phyloP scores from a whole-genome alignment of 768 basidiomycete species.

The Tricholoma saponaceum region DNA sequence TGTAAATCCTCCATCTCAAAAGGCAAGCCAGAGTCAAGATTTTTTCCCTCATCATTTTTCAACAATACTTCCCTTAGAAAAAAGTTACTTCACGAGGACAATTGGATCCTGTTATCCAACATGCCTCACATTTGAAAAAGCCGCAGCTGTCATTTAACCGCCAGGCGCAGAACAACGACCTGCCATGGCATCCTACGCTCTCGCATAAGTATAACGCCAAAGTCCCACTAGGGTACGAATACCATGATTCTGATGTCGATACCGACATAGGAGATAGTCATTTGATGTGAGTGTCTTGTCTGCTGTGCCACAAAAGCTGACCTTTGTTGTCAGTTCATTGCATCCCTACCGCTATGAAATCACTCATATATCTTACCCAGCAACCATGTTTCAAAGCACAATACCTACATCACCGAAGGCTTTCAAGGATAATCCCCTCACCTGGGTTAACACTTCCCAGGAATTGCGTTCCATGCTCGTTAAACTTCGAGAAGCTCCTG shows the following conservation, averaged over 20 bases:
- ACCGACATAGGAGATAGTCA: slow-evolving; percentile 16
- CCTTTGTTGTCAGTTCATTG: slow-evolving; percentile 22
- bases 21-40: neutral
- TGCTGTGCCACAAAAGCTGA: slow-evolving; percentile 4
- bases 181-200: slow-evolving; percentile 67
- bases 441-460: slow-evolving; percentile 60
- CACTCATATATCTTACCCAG: slow-evolving; percentile 64
- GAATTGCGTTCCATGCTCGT: slow-evolving; percentile 61
- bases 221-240: slow-evolving; percentile 72
- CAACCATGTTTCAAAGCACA: slow-evolving; percentile 54
- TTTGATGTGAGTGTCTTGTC: slow-evolving; percentile 25
- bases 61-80: slow-evolving; percentile 24
- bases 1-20: slow-evolving; percentile 39
- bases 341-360: slow-evolving; percentile 92
- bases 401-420: slow-evolving; percentile 50
- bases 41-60: slow-evolving; percentile 1
- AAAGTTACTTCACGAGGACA: slow-evolving; percentile 33
- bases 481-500: slow-evolving; percentile 57
- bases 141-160: slow-evolving; percentile 75
- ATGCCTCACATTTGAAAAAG: slow-evolving; percentile 73
- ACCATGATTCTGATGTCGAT: slow-evolving; percentile 28
- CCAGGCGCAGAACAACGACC: slow-evolving; percentile 53
- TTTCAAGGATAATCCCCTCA: slow-evolving; percentile 65
- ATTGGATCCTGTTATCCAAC: slow-evolving; percentile 60
- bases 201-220: slow-evolving; percentile 78